These are phyloP conservation scores for Malus fusca DNA, from an alignment of 306 rosid species.

Conservation along the genomic window DNA sequence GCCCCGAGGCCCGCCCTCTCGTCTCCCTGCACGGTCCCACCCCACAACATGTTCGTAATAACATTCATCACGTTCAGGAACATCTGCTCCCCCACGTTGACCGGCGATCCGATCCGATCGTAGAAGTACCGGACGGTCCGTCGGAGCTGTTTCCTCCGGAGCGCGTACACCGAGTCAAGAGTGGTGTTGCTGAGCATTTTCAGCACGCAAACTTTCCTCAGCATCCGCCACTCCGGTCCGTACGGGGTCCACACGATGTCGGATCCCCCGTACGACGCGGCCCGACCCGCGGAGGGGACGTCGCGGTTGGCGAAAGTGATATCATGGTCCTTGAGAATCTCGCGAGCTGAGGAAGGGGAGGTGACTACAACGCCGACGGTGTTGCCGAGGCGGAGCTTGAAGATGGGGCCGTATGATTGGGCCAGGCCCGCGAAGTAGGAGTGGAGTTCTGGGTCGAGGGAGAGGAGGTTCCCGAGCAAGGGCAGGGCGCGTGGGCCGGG, in stretches of 20 bases:
- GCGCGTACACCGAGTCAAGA: slow-evolving; percentile 48
- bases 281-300: slow-evolving; percentile 37
- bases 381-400: slow-evolving; percentile 58
- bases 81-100: slow-evolving; percentile 48
- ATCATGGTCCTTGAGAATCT: slow-evolving; percentile 60
- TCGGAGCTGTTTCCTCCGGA: slow-evolving; percentile 52
- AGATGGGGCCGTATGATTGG: slow-evolving; percentile 46
- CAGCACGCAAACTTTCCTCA: slow-evolving; percentile 49
- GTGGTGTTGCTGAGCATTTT: slow-evolving; percentile 62
- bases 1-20: slow-evolving; percentile 39
- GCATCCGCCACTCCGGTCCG: slow-evolving; percentile 78
- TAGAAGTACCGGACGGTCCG: slow-evolving; percentile 23
- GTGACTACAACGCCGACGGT: slow-evolving; percentile 39
- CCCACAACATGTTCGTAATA: slow-evolving; percentile 71
- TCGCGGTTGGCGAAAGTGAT: slow-evolving; percentile 73
- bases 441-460: slow-evolving; percentile 70
- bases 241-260: slow-evolving; percentile 67
- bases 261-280: slow-evolving; percentile 36
- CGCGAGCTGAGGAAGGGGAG: slow-evolving; percentile 45
- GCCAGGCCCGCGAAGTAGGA: slow-evolving; percentile 48
- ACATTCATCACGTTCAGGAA: slow-evolving; percentile 56
- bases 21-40: slow-evolving; percentile 41
- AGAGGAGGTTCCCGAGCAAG: slow-evolving; percentile 53
- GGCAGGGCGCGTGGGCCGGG: slow-evolving; percentile 77
- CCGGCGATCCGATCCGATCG: slow-evolving; percentile 28